Conservation (phyloP, 768 basidiomycete genomes). For the Sporobolomyces phaffii region DNA sequence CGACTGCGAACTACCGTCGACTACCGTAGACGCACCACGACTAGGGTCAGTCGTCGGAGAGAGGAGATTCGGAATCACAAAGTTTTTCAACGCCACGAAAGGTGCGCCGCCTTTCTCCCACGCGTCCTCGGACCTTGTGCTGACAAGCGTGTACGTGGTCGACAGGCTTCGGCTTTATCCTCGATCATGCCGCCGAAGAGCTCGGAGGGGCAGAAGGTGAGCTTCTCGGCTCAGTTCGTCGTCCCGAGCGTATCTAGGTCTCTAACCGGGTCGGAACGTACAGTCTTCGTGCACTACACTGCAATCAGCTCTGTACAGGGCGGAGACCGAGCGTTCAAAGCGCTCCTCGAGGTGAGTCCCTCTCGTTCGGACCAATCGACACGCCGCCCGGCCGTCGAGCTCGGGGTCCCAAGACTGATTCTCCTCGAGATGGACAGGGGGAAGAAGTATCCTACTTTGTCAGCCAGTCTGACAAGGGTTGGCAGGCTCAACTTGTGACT, state of each 20-base stretch:
- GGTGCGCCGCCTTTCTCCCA: not conserved
- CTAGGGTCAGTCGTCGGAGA: too few species aligned
- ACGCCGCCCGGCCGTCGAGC: too few species aligned
- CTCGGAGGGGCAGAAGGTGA: constrained; percentile 20
- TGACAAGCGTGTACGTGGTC: too few species aligned
- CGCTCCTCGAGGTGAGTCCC: constrained; percentile 20
- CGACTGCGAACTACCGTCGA: too few species aligned
- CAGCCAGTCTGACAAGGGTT: constrained; percentile 19
- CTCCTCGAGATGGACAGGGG: not conserved
- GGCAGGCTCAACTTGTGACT: constrained; percentile 27
- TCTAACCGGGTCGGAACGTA: accelerated
- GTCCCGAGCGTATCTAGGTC: not conserved
- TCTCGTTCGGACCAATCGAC: too few species aligned
- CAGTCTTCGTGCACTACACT: constrained; percentile 37
- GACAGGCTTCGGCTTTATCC: constrained; percentile 30
- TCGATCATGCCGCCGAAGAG: constrained; percentile 13
- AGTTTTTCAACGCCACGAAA: constrained; percentile 35
- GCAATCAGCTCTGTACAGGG: constrained; percentile 10
- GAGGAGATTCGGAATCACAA: constrained; percentile 5
- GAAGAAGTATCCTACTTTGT: constrained; percentile 21
- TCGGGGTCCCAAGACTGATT: not conserved
- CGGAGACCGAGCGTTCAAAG: constrained; percentile 13
- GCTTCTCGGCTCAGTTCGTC: not conserved
- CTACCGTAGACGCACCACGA: too few species aligned
- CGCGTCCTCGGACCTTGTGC: too few species aligned